These are phyloP conservation scores for Ascochyta rabiei DNA, from an alignment of 2,329 filamentous ascomycete genomes.

Conservation along the genomic window DNA sequence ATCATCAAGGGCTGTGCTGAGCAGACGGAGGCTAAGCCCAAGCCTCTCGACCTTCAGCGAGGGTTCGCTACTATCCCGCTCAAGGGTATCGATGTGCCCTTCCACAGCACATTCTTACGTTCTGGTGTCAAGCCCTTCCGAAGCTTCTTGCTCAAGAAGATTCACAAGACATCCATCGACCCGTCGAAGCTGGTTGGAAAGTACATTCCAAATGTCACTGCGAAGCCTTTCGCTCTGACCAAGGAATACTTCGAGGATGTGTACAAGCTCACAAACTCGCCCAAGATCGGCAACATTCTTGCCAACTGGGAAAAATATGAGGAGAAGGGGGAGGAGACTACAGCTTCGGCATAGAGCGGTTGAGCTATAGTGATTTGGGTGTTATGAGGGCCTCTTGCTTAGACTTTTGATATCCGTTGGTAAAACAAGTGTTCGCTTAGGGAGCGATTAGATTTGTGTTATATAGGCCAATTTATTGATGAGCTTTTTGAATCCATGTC, in stretches of 20 bases:
- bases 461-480: constrained; percentile 5
- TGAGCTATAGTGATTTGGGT: constrained; percentile 12
- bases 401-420: constrained; percentile 25
- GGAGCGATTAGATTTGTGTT: neutral
- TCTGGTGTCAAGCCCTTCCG: constrained; percentile 99
- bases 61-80: constrained; percentile 97
- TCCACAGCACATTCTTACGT: constrained; percentile 98
- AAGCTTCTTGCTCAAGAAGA: constrained; percentile 98
- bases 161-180: constrained; percentile 98
- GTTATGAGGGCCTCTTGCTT: constrained; percentile 16
- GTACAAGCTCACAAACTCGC: constrained; percentile 86
- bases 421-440: neutral
- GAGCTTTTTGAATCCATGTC: neutral
- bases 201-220: constrained; percentile 99
- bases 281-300: constrained; percentile 76
- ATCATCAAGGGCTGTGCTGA: constrained; percentile 90
- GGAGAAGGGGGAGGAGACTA: constrained; percentile 45
- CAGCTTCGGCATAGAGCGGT: constrained; percentile 25
- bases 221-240: constrained; percentile 90
- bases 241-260: constrained; percentile 99
- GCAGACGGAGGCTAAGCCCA: constrained; percentile 85
- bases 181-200: constrained; percentile 96
- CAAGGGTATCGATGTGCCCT: constrained; percentile 96
- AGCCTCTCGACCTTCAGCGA: constrained; percentile 86
- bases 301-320: constrained; percentile 72